phyloP scores from a whole-genome alignment of 2,329 filamentous ascomycete genomes.

The Sordariomycetes sp. region DNA sequence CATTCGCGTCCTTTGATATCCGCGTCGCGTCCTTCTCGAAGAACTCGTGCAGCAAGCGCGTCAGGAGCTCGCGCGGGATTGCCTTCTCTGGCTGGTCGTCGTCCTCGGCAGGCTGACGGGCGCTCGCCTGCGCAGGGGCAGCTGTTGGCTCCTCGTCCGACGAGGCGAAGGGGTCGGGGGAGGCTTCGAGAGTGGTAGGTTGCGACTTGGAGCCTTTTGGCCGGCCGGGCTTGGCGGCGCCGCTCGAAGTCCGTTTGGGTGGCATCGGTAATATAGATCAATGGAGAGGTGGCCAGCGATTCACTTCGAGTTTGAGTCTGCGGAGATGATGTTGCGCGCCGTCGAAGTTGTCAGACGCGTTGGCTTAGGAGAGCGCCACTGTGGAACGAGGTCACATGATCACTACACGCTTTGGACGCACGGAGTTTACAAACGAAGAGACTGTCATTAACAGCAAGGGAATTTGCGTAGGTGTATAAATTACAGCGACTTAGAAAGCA shows the following conservation, averaged over 20 bases:
- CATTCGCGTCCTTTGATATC: slow-evolving; percentile 69
- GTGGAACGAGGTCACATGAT: neutral
- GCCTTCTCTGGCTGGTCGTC: slow-evolving; percentile 24
- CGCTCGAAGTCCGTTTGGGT: slow-evolving; percentile 26
- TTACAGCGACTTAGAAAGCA: slow-evolving; percentile 49
- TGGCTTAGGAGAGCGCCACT: neutral
- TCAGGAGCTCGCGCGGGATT: slow-evolving; percentile 67
- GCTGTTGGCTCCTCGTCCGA: slow-evolving; percentile 17
- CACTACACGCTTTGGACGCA: no score
- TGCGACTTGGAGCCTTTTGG: slow-evolving; percentile 15
- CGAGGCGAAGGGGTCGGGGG: slow-evolving; percentile 23
- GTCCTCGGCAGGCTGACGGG: slow-evolving; percentile 7
- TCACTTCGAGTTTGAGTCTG: no score
- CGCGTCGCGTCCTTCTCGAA: slow-evolving; percentile 65
- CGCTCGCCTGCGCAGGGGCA: slow-evolving; percentile 4
- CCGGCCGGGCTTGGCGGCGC: slow-evolving; percentile 21
- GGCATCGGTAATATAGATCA: slow-evolving; percentile 23
- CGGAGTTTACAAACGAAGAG: no score
- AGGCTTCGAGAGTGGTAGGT: slow-evolving; percentile 9
- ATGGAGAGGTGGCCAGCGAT: neutral
- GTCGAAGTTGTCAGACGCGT: neutral
- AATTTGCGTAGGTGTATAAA: slow-evolving; percentile 52
- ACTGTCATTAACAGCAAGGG: slow-evolving; percentile 23
- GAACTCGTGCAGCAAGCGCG: slow-evolving; percentile 68
- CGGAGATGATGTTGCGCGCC: no score